phyloP scores from a whole-genome alignment of 2,329 filamentous ascomycete genomes.

The Trichoderma simmonsii region DNA sequence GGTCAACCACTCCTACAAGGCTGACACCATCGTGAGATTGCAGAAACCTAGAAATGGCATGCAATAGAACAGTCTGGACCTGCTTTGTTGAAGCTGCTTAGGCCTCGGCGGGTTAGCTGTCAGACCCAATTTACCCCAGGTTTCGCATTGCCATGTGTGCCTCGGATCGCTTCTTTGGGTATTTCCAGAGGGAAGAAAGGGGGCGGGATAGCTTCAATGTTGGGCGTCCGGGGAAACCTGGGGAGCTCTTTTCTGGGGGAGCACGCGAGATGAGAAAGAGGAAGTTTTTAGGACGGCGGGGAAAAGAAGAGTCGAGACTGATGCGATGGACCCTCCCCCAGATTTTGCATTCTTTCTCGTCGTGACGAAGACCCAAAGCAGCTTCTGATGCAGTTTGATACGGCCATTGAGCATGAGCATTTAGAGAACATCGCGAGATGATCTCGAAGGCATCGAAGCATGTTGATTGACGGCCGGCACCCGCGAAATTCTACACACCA shows the following conservation, averaged over 20 bases:
- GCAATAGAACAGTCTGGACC: constrained; percentile 10
- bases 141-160: not conserved
- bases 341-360: not conserved
- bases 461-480: not conserved
- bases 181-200: not conserved
- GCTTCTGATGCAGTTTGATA: not conserved
- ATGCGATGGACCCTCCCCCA: constrained; percentile 6
- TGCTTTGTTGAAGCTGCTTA: not conserved
- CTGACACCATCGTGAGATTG: constrained; percentile 10
- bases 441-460: not conserved
- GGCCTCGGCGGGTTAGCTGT: not conserved
- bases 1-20: not conserved
- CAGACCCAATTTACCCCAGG: constrained; percentile 4
- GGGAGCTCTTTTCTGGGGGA: not conserved
- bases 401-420: not conserved
- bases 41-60: not conserved
- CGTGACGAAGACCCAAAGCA: not conserved
- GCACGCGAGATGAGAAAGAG: not conserved
- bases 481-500: not conserved
- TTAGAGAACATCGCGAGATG: not conserved
- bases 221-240: constrained; percentile 9
- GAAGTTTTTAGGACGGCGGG: not conserved
- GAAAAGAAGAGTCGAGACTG: not conserved
- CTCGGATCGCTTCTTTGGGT: constrained; percentile 17
- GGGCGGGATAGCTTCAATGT: not conserved